Base-by-base conservation (phyloP, 176 grass and related monocot genomes). In the Stipa capillata region DNA sequence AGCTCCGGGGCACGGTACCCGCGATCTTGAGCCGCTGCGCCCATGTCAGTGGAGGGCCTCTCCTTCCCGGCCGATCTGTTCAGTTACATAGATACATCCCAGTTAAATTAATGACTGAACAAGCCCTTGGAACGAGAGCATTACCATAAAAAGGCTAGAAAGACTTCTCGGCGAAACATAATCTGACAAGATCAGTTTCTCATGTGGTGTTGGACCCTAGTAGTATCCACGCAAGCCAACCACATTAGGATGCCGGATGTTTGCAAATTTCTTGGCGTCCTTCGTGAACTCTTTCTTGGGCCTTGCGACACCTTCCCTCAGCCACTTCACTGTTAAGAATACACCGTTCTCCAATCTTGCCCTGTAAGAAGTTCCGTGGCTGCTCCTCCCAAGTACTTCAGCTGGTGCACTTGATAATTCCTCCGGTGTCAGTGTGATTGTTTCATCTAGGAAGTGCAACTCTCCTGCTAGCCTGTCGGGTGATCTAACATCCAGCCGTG, bases 201-300 rank as follows among this genome's bases (percentile, higher is more conserved):
- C 97, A 77, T 99, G 97, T 47, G 93, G 88, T 8, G 97, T 99
- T 35, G 97, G 97, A 6, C 97, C 97, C 97, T 92, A 99, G 58
- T 99, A 99, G 66, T 99, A 99, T 11, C 97, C 97, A 0, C 92
- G 86, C 81, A 99, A 88, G 18, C 92, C 92, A 28, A 93, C 96
- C 11, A 99, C 96, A 69, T 99, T 99, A 20, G 96, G 96, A 74
- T 99, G 96, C 9, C 96, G 78, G 25, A 99, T 99, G 74, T 99
- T 95, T 39, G 90, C 90, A 51, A 99, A 99, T 51, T 95, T 99
- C 84, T 91, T 99, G 29, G 96, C 96, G 55, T 99, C 96, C 75
- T 99, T 99, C 0, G 92, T 32, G 32, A 99, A 99, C 85, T 99
- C 92, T 66, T 93, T 99, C 82, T 95, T 99, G 54, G 88, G 90